Evolutionary conservation across 768 basidiomycete species (phyloP).

Genomic region (Psilocybe cyanescens): DNA sequence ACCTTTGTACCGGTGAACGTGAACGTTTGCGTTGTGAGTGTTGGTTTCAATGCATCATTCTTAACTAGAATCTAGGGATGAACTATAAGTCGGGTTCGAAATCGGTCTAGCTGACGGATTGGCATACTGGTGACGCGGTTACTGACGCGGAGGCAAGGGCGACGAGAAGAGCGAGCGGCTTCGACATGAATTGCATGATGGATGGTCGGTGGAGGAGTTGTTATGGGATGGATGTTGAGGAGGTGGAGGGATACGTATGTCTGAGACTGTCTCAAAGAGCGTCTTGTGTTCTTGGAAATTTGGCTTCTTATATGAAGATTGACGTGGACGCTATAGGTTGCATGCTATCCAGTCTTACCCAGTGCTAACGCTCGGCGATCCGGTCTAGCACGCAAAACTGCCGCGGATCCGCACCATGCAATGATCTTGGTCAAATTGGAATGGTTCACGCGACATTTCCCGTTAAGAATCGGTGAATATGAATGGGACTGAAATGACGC

Average conservation of each 20-base stretch:
- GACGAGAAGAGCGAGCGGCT: background rate
- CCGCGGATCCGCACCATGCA: background rate
- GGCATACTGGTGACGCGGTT: background rate
- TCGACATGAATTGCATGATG: background rate
- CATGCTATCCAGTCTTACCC: background rate
- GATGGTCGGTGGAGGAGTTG: background rate
- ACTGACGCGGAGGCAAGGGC: background rate
- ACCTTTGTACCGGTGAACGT: background rate
- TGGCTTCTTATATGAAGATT: background rate
- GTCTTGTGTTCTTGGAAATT: background rate
- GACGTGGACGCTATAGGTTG: background rate
- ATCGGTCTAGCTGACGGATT: too few relatives aligned
- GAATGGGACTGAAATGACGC: background rate
- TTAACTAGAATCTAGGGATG: background rate
- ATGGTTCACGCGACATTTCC: background rate
- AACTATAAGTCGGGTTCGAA: too few relatives aligned
- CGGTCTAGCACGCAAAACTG: background rate
- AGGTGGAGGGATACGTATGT: background rate
- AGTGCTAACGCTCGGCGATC: background rate
- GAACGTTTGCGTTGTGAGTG: constrained; percentile 1
- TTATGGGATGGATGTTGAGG: background rate
- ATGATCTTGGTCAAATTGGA: background rate
- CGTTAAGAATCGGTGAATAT: background rate
- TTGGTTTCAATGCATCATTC: background rate
- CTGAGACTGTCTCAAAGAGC: background rate